Evolutionary conservation across 176 grass and related monocot genomes (phyloP).

Genomic region (Triticum dicoccoides): DNA sequence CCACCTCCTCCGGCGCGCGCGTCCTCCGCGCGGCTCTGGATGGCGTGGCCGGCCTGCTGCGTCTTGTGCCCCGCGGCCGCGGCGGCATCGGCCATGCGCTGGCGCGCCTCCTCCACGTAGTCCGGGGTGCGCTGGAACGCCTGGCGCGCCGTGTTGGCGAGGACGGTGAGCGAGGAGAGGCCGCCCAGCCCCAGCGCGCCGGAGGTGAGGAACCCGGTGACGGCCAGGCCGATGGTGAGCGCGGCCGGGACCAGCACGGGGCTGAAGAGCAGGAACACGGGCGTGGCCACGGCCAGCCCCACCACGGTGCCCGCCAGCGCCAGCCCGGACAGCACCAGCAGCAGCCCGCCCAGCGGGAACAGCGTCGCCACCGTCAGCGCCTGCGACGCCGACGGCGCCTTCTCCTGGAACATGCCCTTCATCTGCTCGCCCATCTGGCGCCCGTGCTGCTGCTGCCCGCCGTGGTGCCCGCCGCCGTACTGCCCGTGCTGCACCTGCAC

Average conservation of each 20-base stretch:
- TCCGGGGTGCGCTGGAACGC: constrained; percentile 50
- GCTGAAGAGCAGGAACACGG: constrained; percentile 91
- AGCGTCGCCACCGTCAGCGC: constrained; percentile 82
- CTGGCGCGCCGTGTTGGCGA: constrained; percentile 50
- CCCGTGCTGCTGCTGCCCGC: constrained; percentile 27
- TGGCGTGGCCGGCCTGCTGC: constrained; percentile 38
- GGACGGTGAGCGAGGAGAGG: constrained; percentile 54
- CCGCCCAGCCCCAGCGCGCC: constrained; percentile 75
- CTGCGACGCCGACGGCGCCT: constrained; percentile 67
- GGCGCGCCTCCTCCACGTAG: constrained; percentile 63
- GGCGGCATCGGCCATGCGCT: constrained; percentile 60
- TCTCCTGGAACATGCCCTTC: constrained; percentile 63
- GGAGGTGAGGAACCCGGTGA: constrained; percentile 70
- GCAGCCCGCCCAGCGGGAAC: constrained; percentile 73
- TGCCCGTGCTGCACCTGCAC: constrained; percentile 4
- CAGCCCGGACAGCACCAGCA: constrained; percentile 67
- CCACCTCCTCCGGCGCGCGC: neutral
- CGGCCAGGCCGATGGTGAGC: constrained; percentile 66
- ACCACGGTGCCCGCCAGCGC: constrained; percentile 57
- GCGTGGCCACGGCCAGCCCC: constrained; percentile 58
- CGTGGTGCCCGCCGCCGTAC: constrained; percentile 30
- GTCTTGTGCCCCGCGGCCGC: constrained; percentile 60
- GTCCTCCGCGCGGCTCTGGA: constrained; percentile 67
- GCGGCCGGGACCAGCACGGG: constrained; percentile 73
- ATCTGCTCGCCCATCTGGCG: constrained; percentile 24